phyloP scores from a whole-genome alignment of 108 stramenopile species.

The Skeletonema costatum region DNA sequence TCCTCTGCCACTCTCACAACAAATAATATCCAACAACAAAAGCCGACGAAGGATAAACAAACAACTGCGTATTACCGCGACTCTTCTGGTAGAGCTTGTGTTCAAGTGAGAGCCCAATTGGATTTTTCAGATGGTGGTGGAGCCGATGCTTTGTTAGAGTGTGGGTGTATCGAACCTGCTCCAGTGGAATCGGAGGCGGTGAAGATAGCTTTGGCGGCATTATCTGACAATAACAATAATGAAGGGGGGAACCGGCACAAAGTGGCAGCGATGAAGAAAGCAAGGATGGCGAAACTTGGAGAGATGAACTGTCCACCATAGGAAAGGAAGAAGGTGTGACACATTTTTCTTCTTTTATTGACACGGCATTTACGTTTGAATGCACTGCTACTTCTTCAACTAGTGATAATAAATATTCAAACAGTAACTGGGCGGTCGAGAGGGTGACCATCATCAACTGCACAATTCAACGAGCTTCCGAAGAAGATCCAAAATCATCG shows the following conservation, averaged over 20 bases:
- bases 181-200: conserved; percentile 5
- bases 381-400: not conserved
- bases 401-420: not conserved
- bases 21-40: not conserved
- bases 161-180: conserved; percentile 23
- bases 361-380: conserved; percentile 29
- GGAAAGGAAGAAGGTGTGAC: conserved; percentile 16
- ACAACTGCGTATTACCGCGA: conserved; percentile 37
- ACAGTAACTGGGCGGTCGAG: conserved; percentile 29
- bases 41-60: not conserved
- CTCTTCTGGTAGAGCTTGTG: conserved; percentile 41
- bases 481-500: not conserved
- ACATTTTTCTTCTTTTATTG: not conserved
- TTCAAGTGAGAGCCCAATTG: conserved; percentile 25
- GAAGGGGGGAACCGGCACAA: not conserved
- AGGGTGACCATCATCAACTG: conserved; percentile 26
- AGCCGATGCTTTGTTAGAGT: conserved; percentile 8
- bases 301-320: conserved; percentile 11
- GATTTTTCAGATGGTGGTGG: conserved; percentile 6
- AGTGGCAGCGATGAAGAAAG: not conserved
- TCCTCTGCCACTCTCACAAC: conserved; percentile 22
- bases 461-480: conserved; percentile 26
- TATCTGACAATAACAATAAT: not conserved
- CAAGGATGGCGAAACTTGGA: conserved; percentile 4
- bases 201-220: not conserved